Percentiles rank a stretch among this genome's conserved stretches.
These are phyloP conservation scores for Ailanthus altissimus DNA, from an alignment of 345 rosid genomes.

Conservation along the genomic window DNA sequence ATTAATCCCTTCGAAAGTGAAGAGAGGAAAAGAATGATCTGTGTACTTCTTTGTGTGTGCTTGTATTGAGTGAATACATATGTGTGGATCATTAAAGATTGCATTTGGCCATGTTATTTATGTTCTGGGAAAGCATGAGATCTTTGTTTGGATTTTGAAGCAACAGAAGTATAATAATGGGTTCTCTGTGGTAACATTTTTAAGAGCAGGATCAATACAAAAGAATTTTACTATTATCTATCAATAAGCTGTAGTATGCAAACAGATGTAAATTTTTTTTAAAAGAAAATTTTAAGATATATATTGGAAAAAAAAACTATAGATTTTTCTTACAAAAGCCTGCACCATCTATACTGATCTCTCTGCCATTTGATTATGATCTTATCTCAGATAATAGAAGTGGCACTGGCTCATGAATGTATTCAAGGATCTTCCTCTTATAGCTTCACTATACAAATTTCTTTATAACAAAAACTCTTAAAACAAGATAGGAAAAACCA, in stretches of 20 bases:
- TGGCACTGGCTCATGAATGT: slow-evolving; percentile 28
- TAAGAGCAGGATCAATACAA: slow-evolving; percentile 35
- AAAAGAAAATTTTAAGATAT: slow-evolving; percentile 21
- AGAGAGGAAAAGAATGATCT: background rate
- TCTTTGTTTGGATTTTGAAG: slow-evolving; percentile 22
- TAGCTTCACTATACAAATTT: slow-evolving; percentile 45
- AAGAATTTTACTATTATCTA: slow-evolving; percentile 34
- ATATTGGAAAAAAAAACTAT: slow-evolving; percentile 12
- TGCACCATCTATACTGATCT: slow-evolving; percentile 26
- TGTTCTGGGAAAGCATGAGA: slow-evolving; percentile 8
- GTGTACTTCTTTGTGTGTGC: slow-evolving; percentile 2
- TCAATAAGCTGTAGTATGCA: slow-evolving; percentile 25
- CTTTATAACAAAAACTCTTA: slow-evolving; percentile 31
- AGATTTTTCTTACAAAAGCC: slow-evolving; percentile 27
- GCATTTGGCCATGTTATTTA: background rate
- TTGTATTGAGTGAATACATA: background rate
- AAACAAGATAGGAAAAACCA: slow-evolving; percentile 37
- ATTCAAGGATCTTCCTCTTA: slow-evolving; percentile 30
- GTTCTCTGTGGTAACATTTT: slow-evolving; percentile 7
- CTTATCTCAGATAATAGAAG: slow-evolving; percentile 39
- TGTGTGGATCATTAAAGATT: background rate
- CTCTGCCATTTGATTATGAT: slow-evolving; percentile 25
- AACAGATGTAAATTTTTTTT: slow-evolving; percentile 25
- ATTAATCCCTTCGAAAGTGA: background rate
- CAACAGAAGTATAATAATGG: slow-evolving; percentile 20